Evolutionary conservation across 768 basidiomycete genomes (phyloP).

Genomic region (Collybia mongolica): DNA sequence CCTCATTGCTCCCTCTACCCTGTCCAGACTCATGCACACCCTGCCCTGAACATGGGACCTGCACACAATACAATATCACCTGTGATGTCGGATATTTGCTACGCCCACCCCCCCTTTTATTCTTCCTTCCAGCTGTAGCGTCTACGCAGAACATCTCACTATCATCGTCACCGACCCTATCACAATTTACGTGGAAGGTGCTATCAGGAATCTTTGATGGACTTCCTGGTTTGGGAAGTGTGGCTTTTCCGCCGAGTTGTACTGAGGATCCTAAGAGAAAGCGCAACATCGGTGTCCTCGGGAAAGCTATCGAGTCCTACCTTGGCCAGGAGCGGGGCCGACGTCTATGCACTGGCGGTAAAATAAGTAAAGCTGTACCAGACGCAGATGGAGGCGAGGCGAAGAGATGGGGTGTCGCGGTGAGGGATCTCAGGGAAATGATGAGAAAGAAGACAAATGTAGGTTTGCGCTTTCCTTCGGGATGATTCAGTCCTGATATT

Average conservation of each 20-base stretch:
- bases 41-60: slow-evolving; percentile 70
- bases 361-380: slow-evolving; percentile 22
- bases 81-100: slow-evolving; percentile 72
- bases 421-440: slow-evolving; percentile 53
- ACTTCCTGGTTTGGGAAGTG: slow-evolving; percentile 71
- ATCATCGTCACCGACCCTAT: slow-evolving; percentile 38
- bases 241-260: slow-evolving; percentile 76
- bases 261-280: slow-evolving; percentile 77
- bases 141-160: slow-evolving; percentile 33
- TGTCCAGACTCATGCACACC: slow-evolving; percentile 66
- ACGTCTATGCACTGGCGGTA: slow-evolving; percentile 60
- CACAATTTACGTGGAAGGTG: slow-evolving; percentile 43
- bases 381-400: slow-evolving; percentile 67
- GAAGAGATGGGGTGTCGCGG: slow-evolving; percentile 70
- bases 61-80: slow-evolving; percentile 51
- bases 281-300: slow-evolving; percentile 69
- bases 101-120: slow-evolving; percentile 59
- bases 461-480: slow-evolving; percentile 18
- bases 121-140: slow-evolving; percentile 41
- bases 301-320: slow-evolving; percentile 65
- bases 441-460: slow-evolving; percentile 61
- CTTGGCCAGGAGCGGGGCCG: slow-evolving; percentile 64
- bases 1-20: slow-evolving; percentile 52
- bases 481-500: slow-evolving; percentile 4
- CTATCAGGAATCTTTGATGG: slow-evolving; percentile 57